A percentile compares a stretch with the other conserved stretches of the same genome.
Conservation (phyloP, 202 grass and related monocot species). For the Eragrostis tef region DNA sequence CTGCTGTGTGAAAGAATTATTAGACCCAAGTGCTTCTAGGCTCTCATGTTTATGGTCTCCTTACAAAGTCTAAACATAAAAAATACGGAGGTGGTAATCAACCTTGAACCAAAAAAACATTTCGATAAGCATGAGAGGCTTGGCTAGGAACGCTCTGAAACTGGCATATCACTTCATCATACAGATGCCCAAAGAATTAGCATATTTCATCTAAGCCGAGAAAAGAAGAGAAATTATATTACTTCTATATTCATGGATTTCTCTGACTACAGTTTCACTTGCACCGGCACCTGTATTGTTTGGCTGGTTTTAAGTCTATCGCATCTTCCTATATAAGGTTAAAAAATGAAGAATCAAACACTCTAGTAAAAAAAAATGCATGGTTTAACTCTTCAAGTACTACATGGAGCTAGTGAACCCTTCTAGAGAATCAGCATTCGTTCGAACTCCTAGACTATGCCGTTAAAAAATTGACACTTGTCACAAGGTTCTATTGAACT, state of each 20-base stretch:
- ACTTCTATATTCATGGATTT: conserved; percentile 22
- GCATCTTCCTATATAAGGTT: not conserved
- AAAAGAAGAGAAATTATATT: conserved; percentile 6
- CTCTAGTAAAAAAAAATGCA: conserved; percentile 2
- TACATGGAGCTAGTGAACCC: not conserved
- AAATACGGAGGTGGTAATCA: conserved; percentile 8
- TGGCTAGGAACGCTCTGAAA: conserved; percentile 1
- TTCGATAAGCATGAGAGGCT: conserved; percentile 30
- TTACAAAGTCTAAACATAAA: conserved; percentile 17
- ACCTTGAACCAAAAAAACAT: conserved; percentile 13
- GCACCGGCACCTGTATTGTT: not conserved
- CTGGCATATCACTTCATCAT: not conserved
- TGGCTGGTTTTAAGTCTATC: conserved; percentile 16
- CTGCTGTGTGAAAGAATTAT: not conserved
- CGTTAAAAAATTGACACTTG: not conserved
- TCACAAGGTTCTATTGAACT: not conserved
- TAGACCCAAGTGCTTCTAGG: not conserved
- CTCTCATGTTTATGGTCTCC: conserved; percentile 2
- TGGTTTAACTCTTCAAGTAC: not conserved
- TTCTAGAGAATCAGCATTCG: not conserved
- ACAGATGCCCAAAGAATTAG: not conserved
- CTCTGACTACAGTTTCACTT: conserved; percentile 28
- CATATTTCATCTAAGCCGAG: conserved; percentile 5
- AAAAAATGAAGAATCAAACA: conserved; percentile 30
- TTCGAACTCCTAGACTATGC: not conserved